Evolutionary conservation across 2,329 filamentous ascomycete species (phyloP).

Genomic region (Trichoderma asperellum): DNA sequence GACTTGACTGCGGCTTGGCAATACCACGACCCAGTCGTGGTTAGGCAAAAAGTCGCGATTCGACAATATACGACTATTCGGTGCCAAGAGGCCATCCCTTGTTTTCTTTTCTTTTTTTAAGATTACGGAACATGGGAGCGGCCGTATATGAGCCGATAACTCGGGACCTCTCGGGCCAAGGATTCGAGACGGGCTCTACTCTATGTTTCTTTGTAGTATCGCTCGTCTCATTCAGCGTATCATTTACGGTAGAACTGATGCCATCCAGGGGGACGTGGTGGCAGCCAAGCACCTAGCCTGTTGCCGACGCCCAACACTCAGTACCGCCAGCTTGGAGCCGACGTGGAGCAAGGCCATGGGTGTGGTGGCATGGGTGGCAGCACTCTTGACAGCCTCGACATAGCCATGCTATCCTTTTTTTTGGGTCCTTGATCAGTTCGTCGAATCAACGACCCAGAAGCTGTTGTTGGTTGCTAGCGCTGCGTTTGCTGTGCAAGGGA

Average conservation of each 20-base stretch:
- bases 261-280: neutral
- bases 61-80: neutral
- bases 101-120: neutral
- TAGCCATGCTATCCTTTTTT: neutral
- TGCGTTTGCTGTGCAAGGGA: neutral
- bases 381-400: neutral
- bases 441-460: neutral
- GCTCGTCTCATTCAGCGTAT: neutral
- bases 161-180: neutral
- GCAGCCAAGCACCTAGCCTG: neutral
- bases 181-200: neutral
- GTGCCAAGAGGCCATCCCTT: no score
- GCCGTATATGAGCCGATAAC: neutral
- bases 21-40: neutral
- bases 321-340: constrained; percentile 24
- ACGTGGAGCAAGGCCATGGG: neutral
- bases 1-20: neutral
- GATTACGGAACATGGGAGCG: no score
- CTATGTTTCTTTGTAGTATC: neutral
- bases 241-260: neutral
- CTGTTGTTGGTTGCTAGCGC: constrained; percentile 8
- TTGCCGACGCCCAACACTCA: neutral
- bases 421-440: neutral
- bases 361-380: neutral
- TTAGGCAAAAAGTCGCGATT: neutral